Evolutionary conservation across 352 stramenopile species (phyloP), one percentile per base, ranked within the genome.

Genomic region (Globisporangium parvum): DNA sequence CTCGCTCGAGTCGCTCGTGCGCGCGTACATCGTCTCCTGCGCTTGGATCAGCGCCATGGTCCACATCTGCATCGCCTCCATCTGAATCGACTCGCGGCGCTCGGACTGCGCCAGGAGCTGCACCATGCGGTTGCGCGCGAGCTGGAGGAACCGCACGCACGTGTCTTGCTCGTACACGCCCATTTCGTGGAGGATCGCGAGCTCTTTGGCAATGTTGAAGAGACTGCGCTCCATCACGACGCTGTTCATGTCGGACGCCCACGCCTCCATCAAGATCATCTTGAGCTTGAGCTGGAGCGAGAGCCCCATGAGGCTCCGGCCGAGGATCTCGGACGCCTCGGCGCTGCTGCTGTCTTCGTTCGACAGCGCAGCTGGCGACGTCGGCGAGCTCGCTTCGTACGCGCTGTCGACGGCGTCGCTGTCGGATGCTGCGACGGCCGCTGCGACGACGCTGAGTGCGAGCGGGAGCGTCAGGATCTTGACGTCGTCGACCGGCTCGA

Each of bases 151-250:
- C 31, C 75, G 75, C 53, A 91, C 54, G 63, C 83, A 93, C 51
- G 78, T 89, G 60, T 80, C 70, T 50, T 87, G 69, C 28, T 88
- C 73, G 65, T 88, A 87, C 26, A 91, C 67, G 51, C 83, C 83
- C 64, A 88, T 76, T 28, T 80, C 68, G 51, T 82, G 81, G n/a
- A 93, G 59, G 23, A 88, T 75, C 28, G 83, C 83, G 28, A 93
- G 69, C 57, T 93, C 83, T 59, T 91, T 91, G 48, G 83, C 83
- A 53, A 91, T 87, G 20, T 71, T 62, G 51, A 91, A 90, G 11
- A 93, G 69, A 53, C 90, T 91, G 48, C 82, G 80, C 59, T 93
- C 83, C 65, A 93, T 91, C 26, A 93, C 83, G 51, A 93, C 77
- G 57, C 69, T 88, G 69, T 93, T 93, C 78, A 90, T 88, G 67